phyloP scores from a whole-genome alignment of 2,329 filamentous ascomycete genomes.

The Clonostachys sp. region DNA sequence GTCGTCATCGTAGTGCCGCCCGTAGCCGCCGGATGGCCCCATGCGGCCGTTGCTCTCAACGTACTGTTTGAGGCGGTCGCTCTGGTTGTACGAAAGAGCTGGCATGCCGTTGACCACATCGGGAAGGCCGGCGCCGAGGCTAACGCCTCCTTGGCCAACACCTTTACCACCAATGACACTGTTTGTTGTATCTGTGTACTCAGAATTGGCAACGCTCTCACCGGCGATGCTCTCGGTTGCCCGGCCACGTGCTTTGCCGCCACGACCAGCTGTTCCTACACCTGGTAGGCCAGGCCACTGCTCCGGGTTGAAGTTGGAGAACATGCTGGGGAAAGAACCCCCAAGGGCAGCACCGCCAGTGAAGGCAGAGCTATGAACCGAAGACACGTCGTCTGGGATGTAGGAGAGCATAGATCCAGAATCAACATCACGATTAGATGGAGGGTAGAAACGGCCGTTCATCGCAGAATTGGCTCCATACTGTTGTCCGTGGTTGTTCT shows the following conservation, averaged over 20 bases:
- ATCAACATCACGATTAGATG: constrained; percentile 56
- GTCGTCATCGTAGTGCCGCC: constrained; percentile 79
- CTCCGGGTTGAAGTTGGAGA: constrained; percentile 84
- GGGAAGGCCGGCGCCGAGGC: constrained; percentile 75
- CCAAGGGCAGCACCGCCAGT: constrained; percentile 77
- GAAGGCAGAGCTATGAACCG: constrained; percentile 86
- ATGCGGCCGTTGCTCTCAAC: constrained; percentile 78
- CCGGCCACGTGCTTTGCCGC: constrained; percentile 61
- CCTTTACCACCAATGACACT: constrained; percentile 74
- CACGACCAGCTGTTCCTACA: constrained; percentile 54
- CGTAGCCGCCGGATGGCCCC: constrained; percentile 63
- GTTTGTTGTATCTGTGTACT: constrained; percentile 78
- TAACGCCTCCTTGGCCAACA: constrained; percentile 80
- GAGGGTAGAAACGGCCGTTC: constrained; percentile 35
- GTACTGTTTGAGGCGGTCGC: constrained; percentile 87
- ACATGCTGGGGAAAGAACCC: constrained; percentile 84
- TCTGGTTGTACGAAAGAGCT: constrained; percentile 52
- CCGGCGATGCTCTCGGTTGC: constrained; percentile 78
- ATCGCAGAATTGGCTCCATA: constrained; percentile 42
- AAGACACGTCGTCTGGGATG: constrained; percentile 95
- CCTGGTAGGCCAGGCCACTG: constrained; percentile 81
- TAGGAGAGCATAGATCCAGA: constrained; percentile 89
- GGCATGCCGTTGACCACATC: constrained; percentile 64
- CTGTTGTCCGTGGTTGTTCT: constrained; percentile 70
- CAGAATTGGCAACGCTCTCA: constrained; percentile 87